Evolutionary conservation across 768 basidiomycete species (phyloP), one percentile per base, ranked within the genome.

Genomic region (Rhodocollybia butyracea): DNA sequence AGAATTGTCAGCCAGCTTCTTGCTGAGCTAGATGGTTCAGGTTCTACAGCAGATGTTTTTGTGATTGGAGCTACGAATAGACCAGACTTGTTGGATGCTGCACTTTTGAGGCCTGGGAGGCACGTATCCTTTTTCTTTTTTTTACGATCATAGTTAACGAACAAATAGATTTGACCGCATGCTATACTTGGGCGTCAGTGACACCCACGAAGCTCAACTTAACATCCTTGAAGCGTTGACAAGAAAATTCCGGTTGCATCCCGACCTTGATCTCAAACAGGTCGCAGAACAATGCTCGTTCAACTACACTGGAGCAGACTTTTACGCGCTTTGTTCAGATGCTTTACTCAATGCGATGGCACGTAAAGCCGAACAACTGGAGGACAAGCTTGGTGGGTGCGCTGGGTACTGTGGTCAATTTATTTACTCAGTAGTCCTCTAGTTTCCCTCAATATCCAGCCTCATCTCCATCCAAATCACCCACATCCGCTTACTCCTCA

Each of bases 281-380:
- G 69, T 99, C 41, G 91, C 89, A 21, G 76, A 84, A 26, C 71
- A 73, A 31, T 98, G 95, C 58, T 88, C 93, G 0, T 92, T 95
- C 76, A 93, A 94, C 66, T 94, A 88, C 66, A 98, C 97, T 2
- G 97, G 97, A 41, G 97, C 97, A 39, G 97, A 99, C 68, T 94
- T 98, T 59, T 98, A 99, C 73, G 97, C 97, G 0, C 75, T 99
- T 8, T 98, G 97, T 69, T 90, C 94, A 5, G 96, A 99, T 70
- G 95, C 97, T 1, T 85, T 99, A 80, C 77, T 99, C 55, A 90
- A 91, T 67, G 93, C 97, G 10, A 96, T 99, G 86, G 86, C 92
- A 21, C 76, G 90, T 34, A 93, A 88, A 60, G 95, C 97, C 0
- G 80, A 82, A 57, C 81, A 80, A 47, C 73, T 98, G 13, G 96